A percentile compares a stretch with the other conserved stretches of the same genome.
These are phyloP conservation scores for Thamnidium elegans DNA, from an alignment of 192 early-diverging fungal species.

Conservation along the genomic window DNA sequence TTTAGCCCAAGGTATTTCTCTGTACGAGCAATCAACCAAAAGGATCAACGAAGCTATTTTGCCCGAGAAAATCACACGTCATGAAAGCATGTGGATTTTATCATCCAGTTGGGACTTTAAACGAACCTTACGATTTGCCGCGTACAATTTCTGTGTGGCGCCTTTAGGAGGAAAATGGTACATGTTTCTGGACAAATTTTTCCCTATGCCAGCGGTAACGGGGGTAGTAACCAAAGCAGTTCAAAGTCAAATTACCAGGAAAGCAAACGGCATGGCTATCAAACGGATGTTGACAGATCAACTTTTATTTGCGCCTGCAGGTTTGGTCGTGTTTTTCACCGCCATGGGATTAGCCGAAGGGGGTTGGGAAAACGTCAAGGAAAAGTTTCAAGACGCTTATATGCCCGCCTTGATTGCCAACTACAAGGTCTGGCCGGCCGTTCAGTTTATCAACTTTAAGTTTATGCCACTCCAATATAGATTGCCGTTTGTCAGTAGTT, in stretches of 20 bases:
- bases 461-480: slow-evolving; percentile 64
- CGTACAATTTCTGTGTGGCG: slow-evolving; percentile 67
- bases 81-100: slow-evolving; percentile 16
- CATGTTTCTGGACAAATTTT: slow-evolving; percentile 55
- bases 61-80: neutral
- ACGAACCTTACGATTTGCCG: slow-evolving; percentile 59
- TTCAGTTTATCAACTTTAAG: slow-evolving; percentile 71
- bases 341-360: slow-evolving; percentile 63
- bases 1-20: slow-evolving; percentile 57
- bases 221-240: neutral
- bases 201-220: slow-evolving; percentile 45
- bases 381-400: slow-evolving; percentile 59
- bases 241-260: neutral
- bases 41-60: neutral
- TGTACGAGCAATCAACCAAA: slow-evolving; percentile 26
- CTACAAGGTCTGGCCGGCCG: slow-evolving; percentile 72
- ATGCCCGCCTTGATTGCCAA: slow-evolving; percentile 61
- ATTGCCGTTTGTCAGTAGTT: slow-evolving; percentile 67
- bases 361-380: slow-evolving; percentile 46
- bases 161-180: slow-evolving; percentile 72
- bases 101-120: slow-evolving; percentile 34
- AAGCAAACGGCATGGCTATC: slow-evolving; percentile 31
- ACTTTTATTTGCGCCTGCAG: slow-evolving; percentile 62
- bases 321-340: slow-evolving; percentile 62
- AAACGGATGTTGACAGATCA: slow-evolving; percentile 64